Evolutionary conservation across 1,284 basidiomycete genomes (phyloP).

Genomic region (Spongiforma sp.): DNA sequence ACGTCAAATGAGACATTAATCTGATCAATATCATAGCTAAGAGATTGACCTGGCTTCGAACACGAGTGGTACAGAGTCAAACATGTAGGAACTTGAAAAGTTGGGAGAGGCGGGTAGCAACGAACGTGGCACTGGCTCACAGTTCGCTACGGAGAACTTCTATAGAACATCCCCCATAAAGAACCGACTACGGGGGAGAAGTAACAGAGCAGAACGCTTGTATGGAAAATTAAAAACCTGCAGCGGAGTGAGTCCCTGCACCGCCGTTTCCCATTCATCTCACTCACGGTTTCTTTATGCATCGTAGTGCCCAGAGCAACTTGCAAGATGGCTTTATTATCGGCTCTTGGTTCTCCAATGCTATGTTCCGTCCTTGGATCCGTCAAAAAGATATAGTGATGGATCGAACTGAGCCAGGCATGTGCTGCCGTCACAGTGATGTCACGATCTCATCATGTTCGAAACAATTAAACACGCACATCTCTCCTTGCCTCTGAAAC

Average conservation of each 20-base stretch:
- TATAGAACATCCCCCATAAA: conserved; percentile 33
- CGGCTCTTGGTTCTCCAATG: conserved; percentile 51
- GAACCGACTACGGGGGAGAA: conserved; percentile 36
- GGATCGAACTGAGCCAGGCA: conserved; percentile 50
- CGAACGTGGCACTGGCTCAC: no score
- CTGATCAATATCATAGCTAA: not conserved
- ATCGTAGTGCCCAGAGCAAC: conserved; percentile 37
- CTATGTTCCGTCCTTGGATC: conserved; percentile 53
- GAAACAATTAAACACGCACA: conserved; percentile 34
- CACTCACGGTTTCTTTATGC: conserved; percentile 41
- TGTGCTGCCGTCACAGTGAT: conserved; percentile 40
- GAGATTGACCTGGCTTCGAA: not conserved
- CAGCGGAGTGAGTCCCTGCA: not conserved
- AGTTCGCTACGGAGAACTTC: no score
- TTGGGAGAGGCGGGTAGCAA: no score
- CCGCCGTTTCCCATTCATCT: not conserved
- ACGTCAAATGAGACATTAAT: not conserved
- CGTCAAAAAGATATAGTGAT: conserved; percentile 54
- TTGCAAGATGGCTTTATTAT: conserved; percentile 42
- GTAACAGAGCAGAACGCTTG: conserved; percentile 36
- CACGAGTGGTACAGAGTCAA: not conserved
- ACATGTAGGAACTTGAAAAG: no score
- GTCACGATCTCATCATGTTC: not conserved
- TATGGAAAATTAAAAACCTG: conserved; percentile 43
- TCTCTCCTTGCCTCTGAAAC: conserved; percentile 48